These are phyloP conservation scores for Hypoxylon sp. DNA, from an alignment of 2,329 filamentous ascomycete genomes.

Conservation along the genomic window DNA sequence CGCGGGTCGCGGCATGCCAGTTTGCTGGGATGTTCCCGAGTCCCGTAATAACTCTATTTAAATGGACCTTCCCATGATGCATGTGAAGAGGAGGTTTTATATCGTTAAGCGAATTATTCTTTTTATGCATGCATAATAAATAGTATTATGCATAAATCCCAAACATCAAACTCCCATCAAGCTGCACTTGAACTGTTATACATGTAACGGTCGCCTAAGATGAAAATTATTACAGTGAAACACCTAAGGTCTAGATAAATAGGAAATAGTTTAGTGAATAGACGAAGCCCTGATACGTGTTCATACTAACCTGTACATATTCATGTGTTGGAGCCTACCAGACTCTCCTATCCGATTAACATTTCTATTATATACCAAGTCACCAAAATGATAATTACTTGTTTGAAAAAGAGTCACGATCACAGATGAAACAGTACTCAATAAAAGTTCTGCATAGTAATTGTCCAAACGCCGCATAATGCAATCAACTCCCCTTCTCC, in stretches of 20 bases:
- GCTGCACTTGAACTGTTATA: neutral
- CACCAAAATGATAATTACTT: neutral
- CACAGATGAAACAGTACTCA: constrained; percentile 29
- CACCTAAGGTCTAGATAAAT: neutral
- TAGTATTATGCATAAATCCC: neutral
- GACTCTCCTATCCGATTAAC: constrained; percentile 2
- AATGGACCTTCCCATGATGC: constrained; percentile 26
- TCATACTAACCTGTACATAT: neutral
- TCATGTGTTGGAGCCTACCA: neutral
- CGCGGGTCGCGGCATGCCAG: constrained; percentile 33
- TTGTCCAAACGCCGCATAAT: constrained; percentile 39
- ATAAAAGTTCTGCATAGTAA: constrained; percentile 40
- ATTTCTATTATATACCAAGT: constrained; percentile 4
- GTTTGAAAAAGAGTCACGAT: neutral
- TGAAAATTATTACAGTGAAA: neutral
- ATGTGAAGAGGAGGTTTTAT: constrained; percentile 34
- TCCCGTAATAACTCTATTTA: constrained; percentile 28
- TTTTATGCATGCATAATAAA: constrained; percentile 1
- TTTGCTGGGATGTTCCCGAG: constrained; percentile 35
- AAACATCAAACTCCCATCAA: neutral
- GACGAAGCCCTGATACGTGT: neutral
- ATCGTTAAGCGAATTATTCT: constrained; percentile 12
- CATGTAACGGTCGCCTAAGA: neutral
- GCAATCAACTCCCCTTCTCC: constrained; percentile 46
- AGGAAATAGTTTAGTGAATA: too few species aligned